A percentile compares a stretch with the other conserved stretches of the same genome.
phyloP scores from a whole-genome alignment of 208 protist species.

The Acanthamoeba quina region DNA sequence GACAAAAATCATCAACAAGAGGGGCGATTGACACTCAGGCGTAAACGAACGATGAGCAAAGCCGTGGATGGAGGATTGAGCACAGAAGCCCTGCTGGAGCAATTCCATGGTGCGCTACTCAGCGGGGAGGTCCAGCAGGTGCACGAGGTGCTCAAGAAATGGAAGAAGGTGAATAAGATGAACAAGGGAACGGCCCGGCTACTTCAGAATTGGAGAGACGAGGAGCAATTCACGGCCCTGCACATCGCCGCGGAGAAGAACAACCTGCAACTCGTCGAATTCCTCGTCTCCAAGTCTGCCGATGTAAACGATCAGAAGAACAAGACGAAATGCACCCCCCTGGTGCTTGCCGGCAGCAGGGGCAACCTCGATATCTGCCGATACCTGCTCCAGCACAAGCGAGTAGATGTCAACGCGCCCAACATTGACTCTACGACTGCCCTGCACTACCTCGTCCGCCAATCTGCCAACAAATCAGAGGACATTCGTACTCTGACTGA shows the following conservation, averaged over 20 bases:
- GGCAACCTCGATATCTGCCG: conserved; percentile 54
- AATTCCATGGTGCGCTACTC: background rate
- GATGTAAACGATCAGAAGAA: conserved; percentile 65
- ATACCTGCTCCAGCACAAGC: conserved; percentile 43
- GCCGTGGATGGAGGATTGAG: background rate
- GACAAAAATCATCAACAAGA: background rate
- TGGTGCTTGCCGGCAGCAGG: conserved; percentile 43
- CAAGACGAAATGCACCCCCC: conserved; percentile 60
- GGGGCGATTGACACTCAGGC: background rate
- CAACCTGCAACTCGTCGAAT: conserved; percentile 28
- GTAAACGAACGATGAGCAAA: background rate
- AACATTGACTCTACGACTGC: conserved; percentile 65
- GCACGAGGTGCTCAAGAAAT: conserved; percentile 25
- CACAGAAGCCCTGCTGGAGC: background rate
- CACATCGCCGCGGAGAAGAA: conserved; percentile 66
- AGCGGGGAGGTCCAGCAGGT: conserved; percentile 21
- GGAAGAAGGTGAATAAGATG: conserved; percentile 13
- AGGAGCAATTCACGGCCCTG: conserved; percentile 67
- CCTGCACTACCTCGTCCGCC: conserved; percentile 48
- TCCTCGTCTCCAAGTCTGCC: conserved; percentile 54
- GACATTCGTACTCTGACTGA: conserved; percentile 25
- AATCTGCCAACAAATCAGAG: background rate
- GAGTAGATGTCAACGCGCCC: conserved; percentile 29
- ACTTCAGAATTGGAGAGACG: conserved; percentile 42
- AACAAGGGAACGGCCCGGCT: conserved; percentile 34